Evolutionary conservation across 768 basidiomycete species (phyloP), one percentile per base, ranked within the genome.

Genomic region (Psilocybe tampanensis): DNA sequence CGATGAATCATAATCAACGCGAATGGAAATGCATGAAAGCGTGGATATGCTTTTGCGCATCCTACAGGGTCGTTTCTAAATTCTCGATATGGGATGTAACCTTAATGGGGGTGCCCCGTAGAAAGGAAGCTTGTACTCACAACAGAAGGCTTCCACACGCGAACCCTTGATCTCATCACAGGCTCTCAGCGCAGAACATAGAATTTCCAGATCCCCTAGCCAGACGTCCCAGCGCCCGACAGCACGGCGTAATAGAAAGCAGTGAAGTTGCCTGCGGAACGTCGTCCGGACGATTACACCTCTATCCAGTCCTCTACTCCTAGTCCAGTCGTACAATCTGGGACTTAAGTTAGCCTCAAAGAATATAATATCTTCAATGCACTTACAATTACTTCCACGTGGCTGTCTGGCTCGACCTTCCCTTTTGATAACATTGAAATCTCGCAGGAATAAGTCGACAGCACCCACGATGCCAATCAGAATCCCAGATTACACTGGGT

Each of bases 141-240:
- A 52, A 60, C 44, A 51, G 59, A 63, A 56, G 43, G 43, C 43
- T 60, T 63, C 56, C 63, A 55, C 58, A 64, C 61, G 41, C 55
- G 63, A 63, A 66, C 56, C 54, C 36, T 29, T 66, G 66, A 68
- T 68, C 66, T 54, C 55, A 67, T 65, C 66, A 66, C 56, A 55
- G 51, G 47, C 60, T 56, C 60, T 57, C 52, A 60, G 48, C 52
- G 42, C 44, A 59, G 57, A 69, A 66, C 60, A 54, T 49, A 65
- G 64, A 70, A 70, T 66, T 68, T 70, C 70, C 65, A 71, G 67
- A 72, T 72, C 61, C 63, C 61, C 64, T 44, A 39, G 29, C 18
- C 44, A 33, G 22, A 52, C 44, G 47, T 57, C 59, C 60, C 59
- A 58, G 55, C 54, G 56, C 52, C 62, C 65, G 56, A 59, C 64